Evolutionary conservation across 164 flowering plant species (phyloP).

Genomic region (Stephania cephalantha): DNA sequence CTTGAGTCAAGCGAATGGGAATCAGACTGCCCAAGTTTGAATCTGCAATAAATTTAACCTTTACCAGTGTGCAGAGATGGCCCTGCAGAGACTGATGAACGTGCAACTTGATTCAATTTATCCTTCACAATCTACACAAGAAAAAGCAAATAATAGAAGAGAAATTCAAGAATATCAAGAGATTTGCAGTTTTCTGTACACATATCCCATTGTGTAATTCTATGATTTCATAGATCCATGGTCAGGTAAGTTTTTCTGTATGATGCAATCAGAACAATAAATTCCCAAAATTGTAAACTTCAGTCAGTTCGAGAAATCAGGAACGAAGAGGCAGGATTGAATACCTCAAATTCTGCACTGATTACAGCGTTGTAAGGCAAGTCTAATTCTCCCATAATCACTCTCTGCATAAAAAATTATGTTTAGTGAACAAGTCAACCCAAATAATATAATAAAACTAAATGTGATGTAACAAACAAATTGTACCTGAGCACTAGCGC

Average conservation of each 20-base stretch:
- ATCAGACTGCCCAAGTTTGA: background rate
- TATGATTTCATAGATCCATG: background rate
- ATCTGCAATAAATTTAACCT: background rate
- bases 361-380: conserved; percentile 61
- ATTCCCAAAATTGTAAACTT: background rate
- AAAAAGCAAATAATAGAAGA: background rate
- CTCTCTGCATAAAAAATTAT: conserved; percentile 32
- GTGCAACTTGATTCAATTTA: conserved; percentile 64
- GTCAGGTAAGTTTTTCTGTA: background rate
- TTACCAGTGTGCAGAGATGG: too few relatives aligned
- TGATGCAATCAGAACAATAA: background rate
- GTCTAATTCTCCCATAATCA: conserved; percentile 54
- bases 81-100: conserved; percentile 10
- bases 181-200: background rate
- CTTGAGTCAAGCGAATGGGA: background rate
- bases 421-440: background rate
- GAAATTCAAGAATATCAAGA: background rate
- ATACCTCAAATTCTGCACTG: conserved; percentile 69
- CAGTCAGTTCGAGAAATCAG: background rate
- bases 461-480: conserved; percentile 1
- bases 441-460: background rate
- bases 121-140: conserved; percentile 58
- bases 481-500: conserved; percentile 57
- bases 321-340: background rate
- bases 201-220: background rate